Conservation (phyloP, 176 grass and related monocot genomes). For the Cenchrus americanus region DNA sequence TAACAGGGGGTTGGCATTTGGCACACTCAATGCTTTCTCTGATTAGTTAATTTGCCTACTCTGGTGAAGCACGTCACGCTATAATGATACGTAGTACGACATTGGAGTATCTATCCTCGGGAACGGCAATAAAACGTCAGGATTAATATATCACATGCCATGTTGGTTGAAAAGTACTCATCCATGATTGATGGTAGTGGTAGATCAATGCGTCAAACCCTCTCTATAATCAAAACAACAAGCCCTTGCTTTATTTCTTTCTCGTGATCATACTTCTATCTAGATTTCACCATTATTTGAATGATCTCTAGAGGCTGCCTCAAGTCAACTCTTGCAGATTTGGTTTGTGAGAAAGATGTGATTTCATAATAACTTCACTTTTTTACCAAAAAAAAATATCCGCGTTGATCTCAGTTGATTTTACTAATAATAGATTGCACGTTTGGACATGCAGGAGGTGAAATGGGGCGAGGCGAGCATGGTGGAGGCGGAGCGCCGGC, state of each 20-base stretch:
- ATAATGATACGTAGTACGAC: no score
- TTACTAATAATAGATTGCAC: no score
- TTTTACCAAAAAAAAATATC: no score
- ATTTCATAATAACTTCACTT: no score
- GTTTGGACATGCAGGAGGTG: constrained; percentile 44
- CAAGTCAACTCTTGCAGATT: no score
- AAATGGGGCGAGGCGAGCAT: constrained; percentile 69
- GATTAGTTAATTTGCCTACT: not conserved
- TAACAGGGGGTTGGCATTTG: not conserved
- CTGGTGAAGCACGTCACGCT: not conserved
- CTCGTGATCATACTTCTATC: no score
- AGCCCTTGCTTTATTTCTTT: not conserved
- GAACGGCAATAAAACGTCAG: not conserved
- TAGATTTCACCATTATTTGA: not conserved
- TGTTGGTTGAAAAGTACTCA: not conserved
- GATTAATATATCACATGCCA: not conserved
- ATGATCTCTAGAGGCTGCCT: no score
- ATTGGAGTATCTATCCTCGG: not conserved
- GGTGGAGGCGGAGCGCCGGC: constrained; percentile 73
- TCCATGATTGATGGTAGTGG: not conserved
- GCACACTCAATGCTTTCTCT: not conserved
- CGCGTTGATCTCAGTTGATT: no score
- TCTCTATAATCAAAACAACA: no score
- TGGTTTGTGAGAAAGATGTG: no score
- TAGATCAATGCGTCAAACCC: no score